Base-by-base conservation (phyloP, 352 stramenopile genomes). In the Globisporangium perplexum region DNA sequence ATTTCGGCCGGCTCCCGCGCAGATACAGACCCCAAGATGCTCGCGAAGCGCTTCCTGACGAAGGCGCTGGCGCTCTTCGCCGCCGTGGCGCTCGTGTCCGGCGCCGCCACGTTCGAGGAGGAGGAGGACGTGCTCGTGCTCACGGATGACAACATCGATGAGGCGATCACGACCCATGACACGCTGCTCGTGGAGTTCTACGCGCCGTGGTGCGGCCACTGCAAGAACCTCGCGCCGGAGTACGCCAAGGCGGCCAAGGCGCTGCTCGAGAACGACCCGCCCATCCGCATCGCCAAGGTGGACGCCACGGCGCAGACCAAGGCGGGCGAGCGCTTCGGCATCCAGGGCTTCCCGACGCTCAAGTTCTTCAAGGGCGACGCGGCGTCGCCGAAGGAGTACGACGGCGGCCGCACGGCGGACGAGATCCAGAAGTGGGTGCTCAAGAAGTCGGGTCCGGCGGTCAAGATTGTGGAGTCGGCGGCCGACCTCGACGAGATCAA, bases 141-240 rank as follows among this genome's bases (percentile, higher is more conserved):
- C 57, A 96, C 79, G 50, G 86, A 97, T 64, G 72, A 88, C 66
- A 96, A 93, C 77, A 96, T 98, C 61, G 88, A 95, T 44, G 85
- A 89, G 28, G 88, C 89, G 18, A 72, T 98, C 22, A 65, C 70
- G 36, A 64, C 74, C 47, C 69, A 96, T 71, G 83, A 96, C 49
- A 85, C 83, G 56, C 69, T 97, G 45, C 51, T 98, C n/a, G 89
- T 98, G 22, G 88, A 98, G 69, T 98, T 98, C 63, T 97, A 96
- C 53, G 93, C 93, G 47, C 93, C 93, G 41, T 98, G 91, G 91
- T 98, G 91, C 56, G 93, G 93, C 35, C 93, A 98, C 73, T 98
- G 93, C 78, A 96, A 97, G 74, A 80, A 84, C 59, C 76, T 98
- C 38, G 83, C 84, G 54, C 88, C 88, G 17, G 83, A 95, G 62